Evolutionary conservation across 306 rosid species (phyloP), one percentile per base, ranked within the genome.

Genomic region (Cucurbita moschata): DNA sequence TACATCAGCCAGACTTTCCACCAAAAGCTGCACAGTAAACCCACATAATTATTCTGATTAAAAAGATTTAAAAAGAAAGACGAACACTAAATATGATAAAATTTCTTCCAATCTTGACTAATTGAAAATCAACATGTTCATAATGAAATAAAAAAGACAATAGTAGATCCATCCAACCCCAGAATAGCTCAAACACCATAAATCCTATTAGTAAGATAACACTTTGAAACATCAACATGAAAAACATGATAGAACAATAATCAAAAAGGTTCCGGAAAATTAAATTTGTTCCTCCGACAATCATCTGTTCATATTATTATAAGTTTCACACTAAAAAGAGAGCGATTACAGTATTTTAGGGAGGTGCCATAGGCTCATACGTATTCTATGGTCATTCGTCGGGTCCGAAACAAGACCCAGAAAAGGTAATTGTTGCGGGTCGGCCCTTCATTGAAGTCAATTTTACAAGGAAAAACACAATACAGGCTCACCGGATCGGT

Each of bases 1-100:
- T 68, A 75, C 87, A 84, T 77, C 71, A 79, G 78, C 79, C 88
- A 81, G 83, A 63, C 63, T 59, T 40, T 35, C 76, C 80, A 81
- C 76, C 84, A 72, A 74, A 63, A 73, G 50, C 85, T 81, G 82
- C 72, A 67, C 39, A 58, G 70, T 9, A 77, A 70, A 77, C 43
- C 52, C 56, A 52, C 21, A 72, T 35, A 67, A 67, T 35, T 50
- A 50, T 50, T 50, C 54, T 50, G 47, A 19, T 43, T 63, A 42
- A 23, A 63, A 51, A 49, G 23, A 42, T 64, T 44, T 0, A 26
- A 57, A 71, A 49, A 21, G 11, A n/a, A 72, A 16, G 7, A 43
- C 53, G 18, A 73, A 51, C 47, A 54, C 40, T 56, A 56, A 26
- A 58, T 30, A 58, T 23, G 70, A 39, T 16, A 10, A 6, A 73